Base-by-base conservation (phyloP, 306 rosid species). In the Luffa acutangula region DNA sequence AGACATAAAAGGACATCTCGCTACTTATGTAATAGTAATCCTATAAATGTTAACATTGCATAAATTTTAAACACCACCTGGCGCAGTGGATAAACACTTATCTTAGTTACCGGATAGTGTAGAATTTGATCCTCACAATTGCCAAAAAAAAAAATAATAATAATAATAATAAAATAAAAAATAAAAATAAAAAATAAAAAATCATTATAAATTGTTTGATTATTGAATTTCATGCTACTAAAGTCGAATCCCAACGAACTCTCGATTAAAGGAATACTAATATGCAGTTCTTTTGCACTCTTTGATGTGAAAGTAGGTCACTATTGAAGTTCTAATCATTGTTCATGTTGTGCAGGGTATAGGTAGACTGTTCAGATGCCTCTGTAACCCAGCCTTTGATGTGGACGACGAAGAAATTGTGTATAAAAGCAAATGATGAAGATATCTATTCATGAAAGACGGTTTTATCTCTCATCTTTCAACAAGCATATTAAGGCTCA, bases 361-460 rank as follows among this genome's bases (percentile, higher is more conserved):
- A 3, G 97, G 97, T 21, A 93, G 94, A 80, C 93, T 95, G 75
- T 95, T 95, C 89, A 91, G 93, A 86, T 95, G 99, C 90, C 97
- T 95, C 25, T 95, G 99, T 49, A 93, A 89, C 90, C 99, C 99
- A 76, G 97, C 99, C 79, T 95, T 90, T 81, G 98, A 91, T 82
- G 97, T 90, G 78, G 99, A 93, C 33, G 99, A 95, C 14, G 97
- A 95, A 17, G 98, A 95, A 80, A 89, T 91, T 79, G 94, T 91
- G 81, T 93, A 91, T 84, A 90, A 86, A 85, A 82, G 90, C 84
- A 91, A 91, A 84, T 89, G 92, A 91, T 75, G 9, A 51, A 52
- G 34, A 71, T 21, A 46, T 52, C 4, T 3, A 37, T 20, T 34
- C 18, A 15, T 75, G 45, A 31, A 34, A 36, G 34, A 75, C 52